Conservation (phyloP, 192 early-diverging fungal genomes). For the Coemansia sp. region DNA sequence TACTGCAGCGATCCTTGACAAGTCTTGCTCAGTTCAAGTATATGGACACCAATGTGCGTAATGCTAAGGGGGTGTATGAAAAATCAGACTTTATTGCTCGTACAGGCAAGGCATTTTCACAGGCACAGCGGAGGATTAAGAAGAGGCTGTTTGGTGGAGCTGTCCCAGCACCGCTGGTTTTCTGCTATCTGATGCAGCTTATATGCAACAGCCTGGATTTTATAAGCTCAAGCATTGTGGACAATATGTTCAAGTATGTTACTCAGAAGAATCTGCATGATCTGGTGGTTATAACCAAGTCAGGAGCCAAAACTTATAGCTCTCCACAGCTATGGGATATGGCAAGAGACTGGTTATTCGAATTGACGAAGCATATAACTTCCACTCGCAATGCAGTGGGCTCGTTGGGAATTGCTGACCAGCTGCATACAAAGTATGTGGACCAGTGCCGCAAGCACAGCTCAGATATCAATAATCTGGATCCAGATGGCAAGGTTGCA, state of each 20-base stretch:
- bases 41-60: not conserved
- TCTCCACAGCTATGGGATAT: conserved; percentile 1
- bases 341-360: conserved; percentile 11
- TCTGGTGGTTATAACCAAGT: conserved; percentile 8
- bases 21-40: conserved; percentile 17
- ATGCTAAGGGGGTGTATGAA: not conserved
- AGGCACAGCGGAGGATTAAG: conserved; percentile 9
- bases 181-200: conserved; percentile 16
- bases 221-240: conserved; percentile 1
- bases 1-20: conserved; percentile 12
- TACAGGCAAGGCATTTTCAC: conserved; percentile 1
- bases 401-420: conserved; percentile 16
- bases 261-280: conserved; percentile 1
- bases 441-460: not conserved
- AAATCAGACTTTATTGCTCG: conserved; percentile 14
- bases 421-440: conserved; percentile 13
- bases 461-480: not conserved
- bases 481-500: conserved; percentile 10
- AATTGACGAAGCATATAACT: conserved; percentile 10
- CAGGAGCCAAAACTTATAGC: conserved; percentile 1
- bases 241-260: conserved; percentile 10
- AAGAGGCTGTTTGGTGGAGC: conserved; percentile 11
- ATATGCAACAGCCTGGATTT: not conserved
- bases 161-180: conserved; percentile 29
- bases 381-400: not conserved